Conservation (phyloP, 768 basidiomycete species). For the Trametes gibbosa region DNA sequence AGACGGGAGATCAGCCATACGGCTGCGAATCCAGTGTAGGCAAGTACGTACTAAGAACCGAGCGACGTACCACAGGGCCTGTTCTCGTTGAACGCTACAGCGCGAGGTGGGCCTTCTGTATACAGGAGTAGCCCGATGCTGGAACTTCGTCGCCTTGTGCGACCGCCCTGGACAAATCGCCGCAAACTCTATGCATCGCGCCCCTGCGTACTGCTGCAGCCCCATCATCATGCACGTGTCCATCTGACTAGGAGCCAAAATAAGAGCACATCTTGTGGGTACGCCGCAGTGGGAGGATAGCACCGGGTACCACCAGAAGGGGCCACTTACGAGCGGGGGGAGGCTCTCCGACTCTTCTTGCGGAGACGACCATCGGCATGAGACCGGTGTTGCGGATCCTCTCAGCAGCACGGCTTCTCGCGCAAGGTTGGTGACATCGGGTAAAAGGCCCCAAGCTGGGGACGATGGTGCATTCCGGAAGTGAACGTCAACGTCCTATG, state of each 20-base stretch:
- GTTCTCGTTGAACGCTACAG: no score
- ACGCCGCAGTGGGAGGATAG: neutral
- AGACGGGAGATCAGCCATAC: no score
- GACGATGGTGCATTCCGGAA: neutral
- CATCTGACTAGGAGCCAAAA: neutral
- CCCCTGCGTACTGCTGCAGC: neutral
- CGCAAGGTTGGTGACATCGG: neutral
- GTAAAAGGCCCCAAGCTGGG: neutral
- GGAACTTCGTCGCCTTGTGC: no score
- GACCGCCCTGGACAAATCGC: neutral
- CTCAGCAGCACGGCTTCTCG: neutral
- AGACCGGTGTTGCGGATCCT: neutral
- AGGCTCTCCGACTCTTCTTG: neutral
- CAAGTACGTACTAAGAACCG: no score
- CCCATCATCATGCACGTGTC: neutral
- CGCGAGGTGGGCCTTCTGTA: no score
- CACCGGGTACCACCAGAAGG: neutral
- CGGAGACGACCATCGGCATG: neutral
- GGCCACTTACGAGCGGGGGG: neutral
- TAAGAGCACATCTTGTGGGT: neutral
- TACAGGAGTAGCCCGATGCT: no score
- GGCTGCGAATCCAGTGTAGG: no score
- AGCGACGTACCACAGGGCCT: no score
- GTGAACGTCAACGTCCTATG: neutral
- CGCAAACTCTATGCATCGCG: neutral